These are phyloP conservation scores for Passalora sequoiae DNA, from an alignment of 2,329 filamentous ascomycete species.

Conservation along the genomic window DNA sequence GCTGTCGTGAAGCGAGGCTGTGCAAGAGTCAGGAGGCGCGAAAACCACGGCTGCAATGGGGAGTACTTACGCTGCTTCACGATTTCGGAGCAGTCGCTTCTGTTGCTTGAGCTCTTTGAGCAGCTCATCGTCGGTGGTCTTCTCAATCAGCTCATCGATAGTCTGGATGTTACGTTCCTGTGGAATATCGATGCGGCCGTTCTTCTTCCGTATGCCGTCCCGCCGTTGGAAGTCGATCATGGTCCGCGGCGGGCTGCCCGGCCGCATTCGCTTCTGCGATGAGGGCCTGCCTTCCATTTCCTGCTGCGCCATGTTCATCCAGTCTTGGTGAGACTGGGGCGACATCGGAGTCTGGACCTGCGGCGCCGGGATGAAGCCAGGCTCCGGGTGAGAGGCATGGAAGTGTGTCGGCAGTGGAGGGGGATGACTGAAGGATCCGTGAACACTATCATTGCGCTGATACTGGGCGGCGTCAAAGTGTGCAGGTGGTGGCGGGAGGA, in stretches of 20 bases:
- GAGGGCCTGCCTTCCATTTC: constrained; percentile 45
- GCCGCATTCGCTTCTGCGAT: constrained; percentile 55
- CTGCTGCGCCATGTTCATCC: constrained; percentile 48
- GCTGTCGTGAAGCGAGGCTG: constrained; percentile 90
- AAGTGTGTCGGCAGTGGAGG: constrained; percentile 38
- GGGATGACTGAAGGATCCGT: constrained; percentile 38
- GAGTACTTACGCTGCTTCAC: constrained; percentile 78
- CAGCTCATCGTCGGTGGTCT: constrained; percentile 83
- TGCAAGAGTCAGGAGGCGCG: constrained; percentile 22
- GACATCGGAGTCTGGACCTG: constrained; percentile 55
- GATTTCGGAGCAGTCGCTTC: constrained; percentile 88
- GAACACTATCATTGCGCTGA: constrained; percentile 25
- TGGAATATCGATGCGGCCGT: constrained; percentile 94
- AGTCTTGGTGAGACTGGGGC: constrained; percentile 58
- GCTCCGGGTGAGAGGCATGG: constrained; percentile 34
- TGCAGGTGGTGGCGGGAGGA: constrained; percentile 35
- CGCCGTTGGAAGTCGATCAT: constrained; percentile 51
- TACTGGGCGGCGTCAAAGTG: constrained; percentile 42
- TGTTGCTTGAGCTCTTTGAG: constrained; percentile 98
- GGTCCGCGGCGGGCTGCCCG: constrained; percentile 58
- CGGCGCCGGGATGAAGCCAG: constrained; percentile 45
- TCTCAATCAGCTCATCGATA: constrained; percentile 86
- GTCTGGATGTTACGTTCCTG: constrained; percentile 88
- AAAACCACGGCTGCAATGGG: neutral
- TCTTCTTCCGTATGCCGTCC: constrained; percentile 97